Percentiles rank a stretch among this genome's conserved stretches.
phyloP scores from a whole-genome alignment of 148 eudicot species.

The Rhododendron ovatum region DNA sequence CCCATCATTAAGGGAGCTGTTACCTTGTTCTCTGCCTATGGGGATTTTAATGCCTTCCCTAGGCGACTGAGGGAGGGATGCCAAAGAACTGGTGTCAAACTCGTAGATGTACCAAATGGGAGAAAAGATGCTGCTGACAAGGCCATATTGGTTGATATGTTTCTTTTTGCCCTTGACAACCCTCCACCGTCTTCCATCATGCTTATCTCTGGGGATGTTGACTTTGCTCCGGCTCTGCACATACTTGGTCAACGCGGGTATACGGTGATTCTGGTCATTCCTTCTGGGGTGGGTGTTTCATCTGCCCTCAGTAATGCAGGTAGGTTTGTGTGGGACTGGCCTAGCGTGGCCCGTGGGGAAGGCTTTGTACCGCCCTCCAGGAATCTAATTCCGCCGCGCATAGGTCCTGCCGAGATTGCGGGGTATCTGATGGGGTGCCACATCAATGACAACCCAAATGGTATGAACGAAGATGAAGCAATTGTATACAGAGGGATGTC shows the following conservation, averaged over 20 bases:
- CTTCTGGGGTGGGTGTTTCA: conserved; percentile 76
- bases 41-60: conserved; percentile 90
- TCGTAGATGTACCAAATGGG: conserved; percentile 91
- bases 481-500: conserved; percentile 74
- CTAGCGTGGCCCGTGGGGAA: conserved; percentile 90
- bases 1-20: conserved; percentile 82
- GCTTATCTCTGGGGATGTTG: conserved; percentile 97
- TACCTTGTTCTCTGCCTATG: conserved; percentile 81
- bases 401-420: conserved; percentile 33
- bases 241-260: conserved; percentile 96
- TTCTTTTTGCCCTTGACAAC: conserved; percentile 95
- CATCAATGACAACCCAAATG: conserved; percentile 41
- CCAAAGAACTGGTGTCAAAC: conserved; percentile 95
- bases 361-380: conserved; percentile 64
- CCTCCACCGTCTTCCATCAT: conserved; percentile 86
- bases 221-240: conserved; percentile 94
- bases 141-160: conserved; percentile 97
- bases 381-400: conserved; percentile 29
- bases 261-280: conserved; percentile 80
- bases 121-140: conserved; percentile 98
- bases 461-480: conserved; percentile 72
- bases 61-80: conserved; percentile 94
- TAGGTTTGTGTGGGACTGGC: conserved; percentile 97
- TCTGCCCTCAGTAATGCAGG: conserved; percentile 95
- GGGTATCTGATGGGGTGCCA: conserved; percentile 45